A percentile compares a stretch with the other conserved stretches of the same genome.
Evolutionary conservation across 2,329 filamentous ascomycete species (phyloP).

Genomic region (Aureobasidium sp.): DNA sequence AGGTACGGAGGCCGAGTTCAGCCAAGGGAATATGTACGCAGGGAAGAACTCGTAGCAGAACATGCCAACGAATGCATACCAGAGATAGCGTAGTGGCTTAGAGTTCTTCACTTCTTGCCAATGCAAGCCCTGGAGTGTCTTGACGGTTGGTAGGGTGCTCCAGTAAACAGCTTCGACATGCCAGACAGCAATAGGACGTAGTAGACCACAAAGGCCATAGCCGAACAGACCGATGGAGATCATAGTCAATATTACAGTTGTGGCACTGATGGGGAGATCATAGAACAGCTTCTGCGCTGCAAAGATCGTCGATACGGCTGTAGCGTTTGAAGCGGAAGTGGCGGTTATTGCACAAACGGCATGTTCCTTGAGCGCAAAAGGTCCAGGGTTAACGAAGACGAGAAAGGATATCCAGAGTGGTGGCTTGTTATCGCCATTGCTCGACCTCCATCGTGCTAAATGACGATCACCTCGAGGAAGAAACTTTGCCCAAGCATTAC

Average conservation of each 20-base stretch:
- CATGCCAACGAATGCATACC: slow-evolving; percentile 43
- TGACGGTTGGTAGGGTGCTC: slow-evolving; percentile 44
- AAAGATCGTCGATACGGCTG: slow-evolving; percentile 26
- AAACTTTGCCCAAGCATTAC: slow-evolving; percentile 39
- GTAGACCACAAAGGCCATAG: slow-evolving; percentile 44
- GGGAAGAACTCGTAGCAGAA: slow-evolving; percentile 45
- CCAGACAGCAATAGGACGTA: slow-evolving; percentile 48
- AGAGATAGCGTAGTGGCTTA: slow-evolving; percentile 44
- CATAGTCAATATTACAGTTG: slow-evolving; percentile 40
- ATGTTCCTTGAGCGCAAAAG: slow-evolving; percentile 51
- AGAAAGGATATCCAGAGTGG: slow-evolving; percentile 34
- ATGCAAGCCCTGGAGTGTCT: slow-evolving; percentile 46
- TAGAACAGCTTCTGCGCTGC: slow-evolving; percentile 43
- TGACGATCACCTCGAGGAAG: slow-evolving; percentile 46
- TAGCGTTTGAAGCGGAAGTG: slow-evolving; percentile 30
- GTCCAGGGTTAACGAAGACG: slow-evolving; percentile 41
- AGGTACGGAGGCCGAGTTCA: slow-evolving; percentile 47
- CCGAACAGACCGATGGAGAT: slow-evolving; percentile 50
- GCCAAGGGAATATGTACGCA: slow-evolving; percentile 47
- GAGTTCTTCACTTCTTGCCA: slow-evolving; percentile 44
- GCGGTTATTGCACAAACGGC: slow-evolving; percentile 18
- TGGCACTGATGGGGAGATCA: slow-evolving; percentile 35
- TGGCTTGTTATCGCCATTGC: slow-evolving; percentile 31
- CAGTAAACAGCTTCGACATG: slow-evolving; percentile 50
- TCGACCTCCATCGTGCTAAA: slow-evolving; percentile 39